Evolutionary conservation across 1,284 basidiomycete species (phyloP).

Genomic region (Puccinia horiana): DNA sequence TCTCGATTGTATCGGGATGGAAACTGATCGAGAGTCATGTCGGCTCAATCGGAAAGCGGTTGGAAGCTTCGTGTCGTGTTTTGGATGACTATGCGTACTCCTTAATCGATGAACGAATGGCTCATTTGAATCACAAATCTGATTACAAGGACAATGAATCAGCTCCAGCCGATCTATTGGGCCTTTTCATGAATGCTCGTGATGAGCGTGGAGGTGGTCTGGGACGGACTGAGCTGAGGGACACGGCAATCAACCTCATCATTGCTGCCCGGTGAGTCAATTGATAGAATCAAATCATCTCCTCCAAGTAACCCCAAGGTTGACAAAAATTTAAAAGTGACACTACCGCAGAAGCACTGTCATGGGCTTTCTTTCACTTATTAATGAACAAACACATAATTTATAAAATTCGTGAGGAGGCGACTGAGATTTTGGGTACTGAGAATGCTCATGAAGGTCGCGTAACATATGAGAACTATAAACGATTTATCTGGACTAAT

Average conservation of each 20-base stretch:
- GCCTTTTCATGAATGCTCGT: slow-evolving; percentile 16
- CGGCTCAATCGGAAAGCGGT: background rate
- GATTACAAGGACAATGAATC: background rate
- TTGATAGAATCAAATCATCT: background rate
- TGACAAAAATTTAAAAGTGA: slow-evolving; percentile 9
- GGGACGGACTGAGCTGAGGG: slow-evolving; percentile 31
- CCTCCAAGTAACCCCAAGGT: background rate
- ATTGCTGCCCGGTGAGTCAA: slow-evolving; percentile 41
- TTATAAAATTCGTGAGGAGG: slow-evolving; percentile 20
- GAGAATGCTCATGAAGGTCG: background rate
- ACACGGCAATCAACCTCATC: slow-evolving; percentile 34
- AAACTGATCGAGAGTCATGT: background rate
- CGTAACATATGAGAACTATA: slow-evolving; percentile 48
- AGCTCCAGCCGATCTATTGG: background rate
- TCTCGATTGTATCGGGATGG: background rate
- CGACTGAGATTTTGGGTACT: background rate
- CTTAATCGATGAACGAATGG: slow-evolving; percentile 36
- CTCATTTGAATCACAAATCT: background rate
- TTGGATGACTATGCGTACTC: slow-evolving; percentile 22
- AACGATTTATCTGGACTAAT: slow-evolving; percentile 43
- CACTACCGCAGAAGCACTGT: slow-evolving; percentile 43
- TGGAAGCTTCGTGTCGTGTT: slow-evolving; percentile 5
- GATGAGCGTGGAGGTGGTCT: slow-evolving; percentile 21
- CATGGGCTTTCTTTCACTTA: slow-evolving; percentile 44
- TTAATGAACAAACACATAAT: slow-evolving; percentile 25